These are phyloP conservation scores for Triglochin maritima DNA, from an alignment of 106 monocot genomes.

Conservation along the genomic window DNA sequence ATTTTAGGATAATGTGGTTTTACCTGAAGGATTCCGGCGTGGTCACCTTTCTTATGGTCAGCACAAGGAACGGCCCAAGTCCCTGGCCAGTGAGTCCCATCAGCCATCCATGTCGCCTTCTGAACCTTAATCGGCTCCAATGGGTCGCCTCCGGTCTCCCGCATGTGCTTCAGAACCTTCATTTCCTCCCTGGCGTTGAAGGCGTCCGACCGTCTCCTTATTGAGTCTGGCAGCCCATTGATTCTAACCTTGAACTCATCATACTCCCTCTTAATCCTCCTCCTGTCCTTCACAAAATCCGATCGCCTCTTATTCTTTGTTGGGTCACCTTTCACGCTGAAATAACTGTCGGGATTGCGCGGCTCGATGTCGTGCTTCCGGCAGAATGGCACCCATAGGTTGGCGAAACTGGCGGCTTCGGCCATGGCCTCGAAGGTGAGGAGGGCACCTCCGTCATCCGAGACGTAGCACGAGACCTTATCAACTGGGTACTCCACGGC, in stretches of 20 bases:
- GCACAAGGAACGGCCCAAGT: constrained; percentile 16
- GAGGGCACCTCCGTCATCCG: constrained; percentile 43
- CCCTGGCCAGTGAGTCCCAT: constrained; percentile 30
- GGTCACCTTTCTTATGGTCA: constrained; percentile 21
- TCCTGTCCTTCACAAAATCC: constrained; percentile 36
- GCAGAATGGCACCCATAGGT: constrained; percentile 52
- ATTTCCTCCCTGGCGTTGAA: constrained; percentile 26
- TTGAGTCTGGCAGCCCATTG: constrained; percentile 27
- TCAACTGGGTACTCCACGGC: constrained; percentile 45
- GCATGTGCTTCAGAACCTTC: constrained; percentile 10
- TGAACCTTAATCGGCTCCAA: constrained; percentile 22
- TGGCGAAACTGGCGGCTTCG: constrained; percentile 41
- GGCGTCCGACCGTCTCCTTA: constrained; percentile 27
- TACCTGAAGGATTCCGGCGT: constrained; percentile 31
- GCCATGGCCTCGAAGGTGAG: constrained; percentile 52
- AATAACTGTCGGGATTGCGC: constrained; percentile 47
- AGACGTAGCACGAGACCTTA: constrained; percentile 46
- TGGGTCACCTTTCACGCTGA: constrained; percentile 39
- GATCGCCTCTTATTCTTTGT: constrained; percentile 25
- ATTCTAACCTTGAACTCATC: constrained; percentile 42
- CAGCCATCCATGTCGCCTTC: constrained; percentile 41
- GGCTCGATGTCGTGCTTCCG: constrained; percentile 49
- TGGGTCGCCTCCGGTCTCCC: constrained; percentile 16
- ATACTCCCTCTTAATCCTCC: constrained; percentile 32
- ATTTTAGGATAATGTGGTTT: too few species aligned